phyloP scores from a whole-genome alignment of 768 basidiomycete species.

The Leccinum imitatum region DNA sequence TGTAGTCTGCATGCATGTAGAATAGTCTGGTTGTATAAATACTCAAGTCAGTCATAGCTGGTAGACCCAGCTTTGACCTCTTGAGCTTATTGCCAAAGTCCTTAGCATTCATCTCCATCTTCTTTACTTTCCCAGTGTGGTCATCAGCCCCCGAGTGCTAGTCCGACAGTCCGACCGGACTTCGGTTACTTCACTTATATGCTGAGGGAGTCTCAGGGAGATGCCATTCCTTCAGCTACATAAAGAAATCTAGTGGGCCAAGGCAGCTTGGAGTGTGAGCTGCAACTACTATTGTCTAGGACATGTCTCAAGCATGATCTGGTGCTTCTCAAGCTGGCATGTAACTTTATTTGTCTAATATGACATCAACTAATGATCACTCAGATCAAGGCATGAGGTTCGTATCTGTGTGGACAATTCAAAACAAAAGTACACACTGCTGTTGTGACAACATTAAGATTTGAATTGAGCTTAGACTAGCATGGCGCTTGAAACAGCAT shows the following conservation, averaged over 20 bases:
- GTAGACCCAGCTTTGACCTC: too few relatives aligned
- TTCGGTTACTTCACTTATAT: too few relatives aligned
- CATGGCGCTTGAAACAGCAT: too few relatives aligned
- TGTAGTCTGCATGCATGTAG: too few relatives aligned
- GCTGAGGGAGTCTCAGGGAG: background rate
- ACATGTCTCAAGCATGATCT: background rate
- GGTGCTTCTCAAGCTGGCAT: background rate
- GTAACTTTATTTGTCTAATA: background rate
- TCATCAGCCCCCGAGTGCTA: too few relatives aligned
- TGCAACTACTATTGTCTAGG: background rate
- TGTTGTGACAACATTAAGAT: background rate
- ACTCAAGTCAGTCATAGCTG: too few relatives aligned
- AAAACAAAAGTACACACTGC: background rate
- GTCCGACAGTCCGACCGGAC: too few relatives aligned
- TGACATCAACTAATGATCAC: background rate
- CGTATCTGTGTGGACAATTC: background rate
- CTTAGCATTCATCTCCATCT: too few relatives aligned
- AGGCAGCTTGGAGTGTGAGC: background rate
- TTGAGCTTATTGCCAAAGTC: too few relatives aligned
- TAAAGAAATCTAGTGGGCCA: background rate
- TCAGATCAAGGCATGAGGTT: background rate
- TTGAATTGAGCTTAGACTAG: background rate
- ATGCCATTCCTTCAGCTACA: background rate
- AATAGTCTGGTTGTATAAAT: too few relatives aligned
- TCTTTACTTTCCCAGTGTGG: too few relatives aligned